Evolutionary conservation across 306 rosid species (phyloP).

Genomic region (Glycine latifolia): DNA sequence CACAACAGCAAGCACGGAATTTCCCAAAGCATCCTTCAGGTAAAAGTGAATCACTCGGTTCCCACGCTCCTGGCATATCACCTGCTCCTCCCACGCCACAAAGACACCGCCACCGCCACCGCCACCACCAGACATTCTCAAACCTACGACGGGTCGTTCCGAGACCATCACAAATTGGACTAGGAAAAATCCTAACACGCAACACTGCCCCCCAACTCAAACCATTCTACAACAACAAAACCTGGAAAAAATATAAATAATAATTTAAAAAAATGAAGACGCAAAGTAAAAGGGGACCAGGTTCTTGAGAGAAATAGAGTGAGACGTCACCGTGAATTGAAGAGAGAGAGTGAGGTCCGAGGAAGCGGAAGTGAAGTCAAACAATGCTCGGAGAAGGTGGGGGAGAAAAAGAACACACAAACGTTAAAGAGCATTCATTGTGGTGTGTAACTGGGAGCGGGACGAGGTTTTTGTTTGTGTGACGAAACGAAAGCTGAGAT

Average conservation of each 20-base stretch:
- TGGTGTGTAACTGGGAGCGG: neutral
- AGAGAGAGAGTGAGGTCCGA: neutral
- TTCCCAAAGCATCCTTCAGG: slow-evolving; percentile 64
- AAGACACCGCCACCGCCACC: slow-evolving; percentile 45
- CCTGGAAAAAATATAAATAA: neutral
- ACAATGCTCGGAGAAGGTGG: slow-evolving; percentile 27
- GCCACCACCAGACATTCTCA: slow-evolving; percentile 50
- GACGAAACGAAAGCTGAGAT: neutral
- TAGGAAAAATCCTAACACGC: slow-evolving; percentile 42
- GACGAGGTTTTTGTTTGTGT: slow-evolving; percentile 1
- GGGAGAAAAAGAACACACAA: neutral
- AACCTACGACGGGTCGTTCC: slow-evolving; percentile 26
- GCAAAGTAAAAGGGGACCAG: slow-evolving; percentile 41
- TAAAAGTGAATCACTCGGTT: slow-evolving; percentile 78
- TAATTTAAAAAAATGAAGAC: neutral
- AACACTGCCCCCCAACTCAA: slow-evolving; percentile 33
- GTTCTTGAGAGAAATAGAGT: neutral
- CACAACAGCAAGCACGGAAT: slow-evolving; percentile 69
- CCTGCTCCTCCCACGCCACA: slow-evolving; percentile 86
- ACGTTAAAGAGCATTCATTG: slow-evolving; percentile 30
- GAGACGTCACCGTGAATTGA: neutral
- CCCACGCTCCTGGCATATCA: slow-evolving; percentile 77
- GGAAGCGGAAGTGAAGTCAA: slow-evolving; percentile 52
- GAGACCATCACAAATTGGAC: slow-evolving; percentile 40
- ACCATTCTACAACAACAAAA: slow-evolving; percentile 36